These are phyloP conservation scores for Malassezia sympodialis DNA, from an alignment of 1,284 basidiomycete genomes.

Conservation along the genomic window DNA sequence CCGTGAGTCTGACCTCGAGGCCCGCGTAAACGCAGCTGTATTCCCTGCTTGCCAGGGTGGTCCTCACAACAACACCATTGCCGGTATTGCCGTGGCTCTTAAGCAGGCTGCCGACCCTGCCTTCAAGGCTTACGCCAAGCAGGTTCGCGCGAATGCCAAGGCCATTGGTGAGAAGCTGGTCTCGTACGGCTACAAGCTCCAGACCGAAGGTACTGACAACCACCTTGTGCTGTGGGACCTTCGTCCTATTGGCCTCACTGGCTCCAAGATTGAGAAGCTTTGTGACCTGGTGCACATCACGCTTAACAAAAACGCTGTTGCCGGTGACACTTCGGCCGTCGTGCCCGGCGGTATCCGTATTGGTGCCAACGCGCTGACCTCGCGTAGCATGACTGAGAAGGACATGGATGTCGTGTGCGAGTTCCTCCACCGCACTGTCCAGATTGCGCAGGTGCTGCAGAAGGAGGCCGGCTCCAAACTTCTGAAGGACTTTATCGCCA, in stretches of 20 bases:
- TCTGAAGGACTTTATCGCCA: conserved; percentile 87
- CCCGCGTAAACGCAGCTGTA: conserved; percentile 91
- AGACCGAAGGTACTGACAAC: conserved; percentile 93
- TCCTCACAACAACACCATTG: conserved; percentile 98
- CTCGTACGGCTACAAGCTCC: conserved; percentile 63
- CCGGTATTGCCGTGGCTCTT: conserved; percentile 87
- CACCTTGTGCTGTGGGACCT: conserved; percentile 98
- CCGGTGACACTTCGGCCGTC: conserved; percentile 84
- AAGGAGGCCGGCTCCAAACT: conserved; percentile 90
- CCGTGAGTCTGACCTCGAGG: conserved; percentile 75
- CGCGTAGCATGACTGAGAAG: conserved; percentile 77
- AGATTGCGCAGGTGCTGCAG: conserved; percentile 54
- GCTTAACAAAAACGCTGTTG: conserved; percentile 78
- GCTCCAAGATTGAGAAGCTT: conserved; percentile 96
- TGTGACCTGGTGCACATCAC: conserved; percentile 85
- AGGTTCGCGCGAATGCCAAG: conserved; percentile 62
- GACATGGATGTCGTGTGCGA: conserved; percentile 76
- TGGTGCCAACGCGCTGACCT: conserved; percentile 86
- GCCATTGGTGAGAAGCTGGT: conserved; percentile 42
- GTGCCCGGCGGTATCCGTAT: conserved; percentile 95
- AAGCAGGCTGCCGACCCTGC: conserved; percentile 81
- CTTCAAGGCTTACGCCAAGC: conserved; percentile 86
- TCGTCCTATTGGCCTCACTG: conserved; percentile 84
- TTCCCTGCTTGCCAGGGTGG: conserved; percentile 99
- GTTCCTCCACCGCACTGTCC: conserved; percentile 54